Base-by-base conservation (phyloP, 257 asterid species). In the Petrea volubilis region DNA sequence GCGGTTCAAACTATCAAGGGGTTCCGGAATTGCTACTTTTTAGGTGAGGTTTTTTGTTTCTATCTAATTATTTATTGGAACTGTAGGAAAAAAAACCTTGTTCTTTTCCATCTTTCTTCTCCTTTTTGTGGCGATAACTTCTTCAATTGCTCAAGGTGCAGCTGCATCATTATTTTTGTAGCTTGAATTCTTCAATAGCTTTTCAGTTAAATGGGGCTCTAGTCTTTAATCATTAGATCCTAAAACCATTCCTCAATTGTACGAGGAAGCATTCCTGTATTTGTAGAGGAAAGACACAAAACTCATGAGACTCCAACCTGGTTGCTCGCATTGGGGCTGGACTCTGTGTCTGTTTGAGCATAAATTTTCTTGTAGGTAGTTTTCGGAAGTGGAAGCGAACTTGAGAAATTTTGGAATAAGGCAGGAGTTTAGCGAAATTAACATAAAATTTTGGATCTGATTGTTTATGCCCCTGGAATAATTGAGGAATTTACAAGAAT, bases 1-100 rank as follows among this genome's bases (percentile, higher is more conserved):
- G 87, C 79, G 1, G 80, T 82, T 70, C 84, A 85, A 64, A 86
- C 83, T 4, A 78, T 90, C 33, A 85, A 81, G 76, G 90, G 84
- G 74, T 88, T 88, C 68, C 84, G 60, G 72, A 85, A 82, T 77
- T 65, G 66, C 62, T 77, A 78, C 73, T 86, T 88, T 58, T 51
- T 90, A 80, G 96, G 98, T 89, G 76, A 77, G 82, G 24, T 55
- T 63, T 68, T 68, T 49, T 68, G 64, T 57, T 25, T 18, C 66
- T 18, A 38, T 31, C 49, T 65, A 43, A 61, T 49, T 20, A 24
- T 36, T 18, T 17, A 5, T 47, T 43, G 40, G 34, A 6, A 25
- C 38, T 9, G 8, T 38, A 21, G 14, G 21, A 38, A 60, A 14
- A 60, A 14, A 41, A 60, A 38, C 20, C 49, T 12, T 51, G 8